phyloP scores from a whole-genome alignment of 2,329 filamentous ascomycete genomes.

The Diplodia scrobiculata region DNA sequence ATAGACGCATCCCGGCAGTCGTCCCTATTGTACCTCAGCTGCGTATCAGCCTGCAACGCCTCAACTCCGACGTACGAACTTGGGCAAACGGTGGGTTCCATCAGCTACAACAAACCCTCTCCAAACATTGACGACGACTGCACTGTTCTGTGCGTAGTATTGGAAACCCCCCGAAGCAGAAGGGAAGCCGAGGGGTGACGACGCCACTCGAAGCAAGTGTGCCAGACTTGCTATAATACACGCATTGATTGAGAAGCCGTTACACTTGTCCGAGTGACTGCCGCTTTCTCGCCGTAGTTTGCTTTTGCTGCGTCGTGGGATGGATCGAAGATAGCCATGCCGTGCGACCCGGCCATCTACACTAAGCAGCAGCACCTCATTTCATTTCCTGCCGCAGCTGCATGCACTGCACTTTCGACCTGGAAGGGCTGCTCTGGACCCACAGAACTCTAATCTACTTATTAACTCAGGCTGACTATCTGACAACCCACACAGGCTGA shows the following conservation, averaged over 20 bases:
- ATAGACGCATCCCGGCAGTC: neutral
- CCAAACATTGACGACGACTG: neutral
- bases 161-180: neutral
- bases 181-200: neutral
- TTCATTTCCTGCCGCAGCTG: neutral
- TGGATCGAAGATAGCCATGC: neutral
- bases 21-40: conserved; percentile 5
- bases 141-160: neutral
- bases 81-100: neutral
- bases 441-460: neutral
- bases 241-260: neutral
- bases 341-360: neutral
- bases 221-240: neutral
- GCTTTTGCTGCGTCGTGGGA: no score
- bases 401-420: neutral
- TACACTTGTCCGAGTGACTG: neutral
- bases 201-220: neutral
- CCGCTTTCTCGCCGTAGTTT: neutral
- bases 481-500: neutral
- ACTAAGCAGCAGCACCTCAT: neutral
- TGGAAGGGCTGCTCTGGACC: neutral
- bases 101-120: neutral
- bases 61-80: conserved; percentile 2
- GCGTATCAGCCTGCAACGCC: conserved; percentile 26
- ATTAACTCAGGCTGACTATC: neutral